Percentiles rank a stretch among this genome's conserved stretches.
These are phyloP conservation scores for Phaeosphaeria sp. DNA, from an alignment of 2,329 filamentous ascomycete species.

Conservation along the genomic window DNA sequence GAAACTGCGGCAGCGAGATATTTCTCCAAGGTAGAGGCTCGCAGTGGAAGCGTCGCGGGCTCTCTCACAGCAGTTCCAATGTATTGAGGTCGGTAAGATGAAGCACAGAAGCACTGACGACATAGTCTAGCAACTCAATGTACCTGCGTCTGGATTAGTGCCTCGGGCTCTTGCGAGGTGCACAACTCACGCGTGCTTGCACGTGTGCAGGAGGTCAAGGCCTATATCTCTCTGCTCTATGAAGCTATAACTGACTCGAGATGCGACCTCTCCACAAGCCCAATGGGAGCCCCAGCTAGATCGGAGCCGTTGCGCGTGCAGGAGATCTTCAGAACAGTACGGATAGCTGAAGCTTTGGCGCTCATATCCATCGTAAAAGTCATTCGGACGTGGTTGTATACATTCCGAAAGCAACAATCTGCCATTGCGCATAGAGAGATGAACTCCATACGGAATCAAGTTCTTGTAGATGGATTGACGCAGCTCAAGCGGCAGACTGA, in stretches of 20 bases:
- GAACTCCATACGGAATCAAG: conserved; percentile 11
- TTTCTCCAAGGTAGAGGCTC: background rate
- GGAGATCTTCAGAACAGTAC: background rate
- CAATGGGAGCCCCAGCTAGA: conserved; percentile 23
- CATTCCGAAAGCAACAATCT: background rate
- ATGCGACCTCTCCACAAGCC: conserved; percentile 16
- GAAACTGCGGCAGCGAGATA: background rate
- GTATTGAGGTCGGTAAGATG: background rate
- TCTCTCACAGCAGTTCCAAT: background rate
- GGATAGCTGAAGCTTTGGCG: background rate
- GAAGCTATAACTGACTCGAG: background rate
- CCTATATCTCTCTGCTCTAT: background rate
- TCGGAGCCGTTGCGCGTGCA: conserved; percentile 10
- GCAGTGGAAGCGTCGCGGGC: background rate
- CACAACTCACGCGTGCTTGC: background rate
- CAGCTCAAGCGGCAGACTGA: conserved; percentile 11
- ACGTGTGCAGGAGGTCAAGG: background rate
- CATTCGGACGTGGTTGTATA: conserved; percentile 2
- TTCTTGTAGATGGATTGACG: conserved; percentile 14
- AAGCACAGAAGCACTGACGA: background rate
- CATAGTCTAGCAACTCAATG: background rate
- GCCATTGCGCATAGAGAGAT: conserved; percentile 5
- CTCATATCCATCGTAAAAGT: background rate
- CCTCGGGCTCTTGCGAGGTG: background rate
- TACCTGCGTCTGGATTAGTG: background rate